phyloP scores from a whole-genome alignment of 768 basidiomycete species.

The Suillus spraguei region DNA sequence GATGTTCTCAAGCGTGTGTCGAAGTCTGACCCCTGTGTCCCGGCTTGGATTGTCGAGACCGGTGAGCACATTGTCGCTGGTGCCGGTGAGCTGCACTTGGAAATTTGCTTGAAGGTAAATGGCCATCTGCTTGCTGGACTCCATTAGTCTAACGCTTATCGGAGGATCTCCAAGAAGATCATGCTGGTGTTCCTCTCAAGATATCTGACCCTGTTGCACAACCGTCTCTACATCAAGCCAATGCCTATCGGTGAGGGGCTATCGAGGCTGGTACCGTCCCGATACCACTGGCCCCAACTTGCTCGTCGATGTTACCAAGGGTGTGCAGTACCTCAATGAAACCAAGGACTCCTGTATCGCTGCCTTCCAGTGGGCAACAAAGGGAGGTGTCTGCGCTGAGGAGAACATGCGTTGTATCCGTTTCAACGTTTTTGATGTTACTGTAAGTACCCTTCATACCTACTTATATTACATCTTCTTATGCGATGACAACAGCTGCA shows the following conservation, averaged over 20 bases:
- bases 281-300: constrained; percentile 97
- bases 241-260: constrained; percentile 91
- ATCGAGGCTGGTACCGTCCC: constrained; percentile 93
- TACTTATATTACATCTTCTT: background rate
- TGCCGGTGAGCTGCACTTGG: constrained; percentile 98
- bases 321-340: constrained; percentile 98
- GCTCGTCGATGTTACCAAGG: constrained; percentile 98
- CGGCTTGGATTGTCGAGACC: constrained; percentile 87
- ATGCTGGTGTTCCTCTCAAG: constrained; percentile 98
- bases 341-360: constrained; percentile 99
- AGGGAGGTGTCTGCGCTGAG: constrained; percentile 95
- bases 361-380: constrained; percentile 99
- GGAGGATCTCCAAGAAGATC: constrained; percentile 98
- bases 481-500: constrained; percentile 62
- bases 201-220: constrained; percentile 98
- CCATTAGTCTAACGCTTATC: constrained; percentile 6
- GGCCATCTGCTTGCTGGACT: background rate
- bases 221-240: constrained; percentile 95
- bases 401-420: constrained; percentile 99
- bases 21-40: constrained; percentile 99
- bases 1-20: constrained; percentile 99
- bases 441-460: constrained; percentile 50
- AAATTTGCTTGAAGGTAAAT: constrained; percentile 95
- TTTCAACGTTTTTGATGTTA: constrained; percentile 94
- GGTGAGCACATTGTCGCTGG: constrained; percentile 99